Conservation (phyloP, 2,329 filamentous ascomycete species). For the Didymella glomerata region DNA sequence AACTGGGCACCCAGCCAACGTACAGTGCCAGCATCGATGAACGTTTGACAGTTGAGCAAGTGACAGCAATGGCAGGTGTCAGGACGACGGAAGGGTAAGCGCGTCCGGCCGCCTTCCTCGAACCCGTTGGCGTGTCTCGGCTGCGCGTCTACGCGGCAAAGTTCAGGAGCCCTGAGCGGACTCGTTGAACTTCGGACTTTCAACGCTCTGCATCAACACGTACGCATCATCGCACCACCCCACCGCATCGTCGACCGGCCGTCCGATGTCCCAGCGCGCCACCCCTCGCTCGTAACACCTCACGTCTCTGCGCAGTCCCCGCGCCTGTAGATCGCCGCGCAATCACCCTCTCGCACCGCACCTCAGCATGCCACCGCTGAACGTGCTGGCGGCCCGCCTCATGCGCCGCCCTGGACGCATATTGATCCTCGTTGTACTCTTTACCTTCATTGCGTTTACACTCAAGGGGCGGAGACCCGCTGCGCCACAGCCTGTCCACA, state of each 20-base stretch:
- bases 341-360: constrained; percentile 6
- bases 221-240: constrained; percentile 10
- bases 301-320: constrained; percentile 1
- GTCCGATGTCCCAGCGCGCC: constrained; percentile 18
- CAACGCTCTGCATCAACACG: constrained; percentile 13
- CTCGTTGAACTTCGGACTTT: constrained; percentile 11
- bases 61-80: constrained; percentile 2
- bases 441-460: constrained; percentile 45
- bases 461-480: constrained; percentile 35
- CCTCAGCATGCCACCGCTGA: constrained; percentile 33
- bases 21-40: background rate
- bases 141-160: constrained; percentile 14
- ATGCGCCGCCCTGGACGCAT: constrained; percentile 44
- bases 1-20: background rate
- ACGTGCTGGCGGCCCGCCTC: constrained; percentile 38
- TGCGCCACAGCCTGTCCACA: constrained; percentile 33
- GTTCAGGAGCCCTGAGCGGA: constrained; percentile 9
- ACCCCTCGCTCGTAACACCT: constrained; percentile 10
- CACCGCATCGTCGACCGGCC: constrained; percentile 14
- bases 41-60: background rate
- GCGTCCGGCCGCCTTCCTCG: constrained; percentile 4
- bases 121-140: constrained; percentile 10
- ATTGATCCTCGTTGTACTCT: constrained; percentile 42
- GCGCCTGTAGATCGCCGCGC: constrained; percentile 3
- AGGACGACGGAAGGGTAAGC: constrained; percentile 9